These are phyloP conservation scores for Yamadazyma kanchanaburiensis DNA, from an alignment of 1,139 yeast species.

Conservation along the genomic window DNA sequence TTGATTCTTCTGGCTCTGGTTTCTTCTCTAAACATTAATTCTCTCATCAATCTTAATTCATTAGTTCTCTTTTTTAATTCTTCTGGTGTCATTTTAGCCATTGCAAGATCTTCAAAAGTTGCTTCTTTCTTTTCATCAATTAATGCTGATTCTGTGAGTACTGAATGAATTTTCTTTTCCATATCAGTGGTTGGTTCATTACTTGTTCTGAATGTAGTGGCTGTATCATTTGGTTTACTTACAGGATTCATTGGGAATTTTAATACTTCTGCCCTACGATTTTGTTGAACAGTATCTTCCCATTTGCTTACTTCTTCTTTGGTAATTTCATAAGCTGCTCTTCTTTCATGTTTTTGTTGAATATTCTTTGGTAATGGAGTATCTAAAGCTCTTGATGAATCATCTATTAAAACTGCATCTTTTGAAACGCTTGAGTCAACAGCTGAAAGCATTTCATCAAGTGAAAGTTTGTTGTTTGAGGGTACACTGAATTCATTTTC, in stretches of 20 bases:
- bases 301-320: conserved; percentile 85
- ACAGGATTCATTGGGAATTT: conserved; percentile 66
- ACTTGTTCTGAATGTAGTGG: conserved; percentile 51
- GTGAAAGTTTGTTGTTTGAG: conserved; percentile 51
- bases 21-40: conserved; percentile 93
- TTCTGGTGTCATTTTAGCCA: conserved; percentile 77
- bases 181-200: conserved; percentile 55
- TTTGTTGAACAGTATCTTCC: conserved; percentile 77
- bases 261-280: conserved; percentile 81
- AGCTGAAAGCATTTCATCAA: conserved; percentile 73
- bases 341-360: conserved; percentile 81
- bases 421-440: conserved; percentile 45
- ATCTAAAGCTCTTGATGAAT: conserved; percentile 49
- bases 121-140: conserved; percentile 74
- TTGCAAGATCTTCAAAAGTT: conserved; percentile 81
- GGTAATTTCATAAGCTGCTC: conserved; percentile 87
- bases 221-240: conserved; percentile 42
- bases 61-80: conserved; percentile 76
- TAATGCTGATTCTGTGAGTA: conserved; percentile 64
- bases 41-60: conserved; percentile 89
- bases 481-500: conserved; percentile 78
- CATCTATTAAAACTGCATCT: conserved; percentile 51
- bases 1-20: conserved; percentile 85
- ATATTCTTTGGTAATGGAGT: conserved; percentile 86
- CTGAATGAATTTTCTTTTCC: conserved; percentile 61